These are phyloP conservation scores for Crithidia bombi DNA, from an alignment of 208 protist genomes.

Conservation along the genomic window DNA sequence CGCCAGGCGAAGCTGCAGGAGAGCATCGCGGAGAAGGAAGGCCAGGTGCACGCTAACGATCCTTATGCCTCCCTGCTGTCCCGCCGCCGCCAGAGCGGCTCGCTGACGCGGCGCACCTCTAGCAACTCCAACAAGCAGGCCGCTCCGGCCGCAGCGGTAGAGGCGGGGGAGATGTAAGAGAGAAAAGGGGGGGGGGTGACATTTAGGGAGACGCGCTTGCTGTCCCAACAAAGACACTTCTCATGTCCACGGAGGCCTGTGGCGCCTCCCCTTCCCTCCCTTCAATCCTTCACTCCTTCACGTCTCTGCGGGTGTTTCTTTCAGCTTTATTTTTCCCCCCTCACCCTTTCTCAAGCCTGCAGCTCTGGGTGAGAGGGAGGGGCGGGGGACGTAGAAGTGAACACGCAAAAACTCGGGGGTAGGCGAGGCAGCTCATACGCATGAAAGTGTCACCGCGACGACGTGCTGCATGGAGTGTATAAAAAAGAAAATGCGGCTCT, in stretches of 20 bases:
- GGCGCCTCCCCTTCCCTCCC: not conserved
- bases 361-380: not conserved
- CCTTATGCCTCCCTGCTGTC: slow-evolving; percentile 34
- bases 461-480: too few species aligned
- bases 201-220: too few species aligned
- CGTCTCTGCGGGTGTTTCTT: not conserved
- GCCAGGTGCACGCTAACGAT: slow-evolving; percentile 17
- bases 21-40: slow-evolving; percentile 36
- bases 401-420: not conserved
- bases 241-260: not conserved
- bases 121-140: not conserved
- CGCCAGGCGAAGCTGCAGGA: slow-evolving; percentile 29
- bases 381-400: not conserved
- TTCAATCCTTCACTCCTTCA: not conserved
- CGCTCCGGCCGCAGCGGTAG: not conserved
- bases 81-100: slow-evolving; percentile 25
- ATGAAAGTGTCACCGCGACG: too few species aligned
- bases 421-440: not conserved
- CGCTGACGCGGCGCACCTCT: slow-evolving; percentile 1
- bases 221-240: not conserved
- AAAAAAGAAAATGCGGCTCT: too few species aligned
- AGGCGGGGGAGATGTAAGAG: slow-evolving; percentile 2
- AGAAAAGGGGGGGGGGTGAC: not conserved
- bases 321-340: not conserved
- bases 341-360: not conserved